Percentiles rank a stretch among this genome's conserved stretches.
Conservation (phyloP, 1,284 basidiomycete species). For the Macrocystidia cucumis region DNA sequence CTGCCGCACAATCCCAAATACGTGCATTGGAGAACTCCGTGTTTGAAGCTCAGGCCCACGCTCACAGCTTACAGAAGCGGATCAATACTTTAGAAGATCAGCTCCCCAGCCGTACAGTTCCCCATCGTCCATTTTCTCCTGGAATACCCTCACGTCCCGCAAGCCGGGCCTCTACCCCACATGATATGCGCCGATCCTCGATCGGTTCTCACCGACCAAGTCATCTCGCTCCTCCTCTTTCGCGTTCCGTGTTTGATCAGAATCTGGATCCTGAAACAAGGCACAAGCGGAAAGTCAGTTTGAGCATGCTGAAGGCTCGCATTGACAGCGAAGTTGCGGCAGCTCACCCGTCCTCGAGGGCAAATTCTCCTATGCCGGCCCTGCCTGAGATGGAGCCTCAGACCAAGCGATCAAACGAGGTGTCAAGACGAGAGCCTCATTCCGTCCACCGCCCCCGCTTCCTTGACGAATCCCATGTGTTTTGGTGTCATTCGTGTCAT, state of each 20-base stretch:
- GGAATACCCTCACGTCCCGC: conserved; percentile 36
- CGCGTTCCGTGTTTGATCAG: conserved; percentile 53
- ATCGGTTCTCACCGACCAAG: conserved; percentile 35
- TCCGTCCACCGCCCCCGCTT: conserved; percentile 49
- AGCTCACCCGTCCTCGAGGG: conserved; percentile 33
- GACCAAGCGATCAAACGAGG: conserved; percentile 12
- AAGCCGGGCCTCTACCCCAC: conserved; percentile 36
- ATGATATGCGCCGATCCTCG: conserved; percentile 40
- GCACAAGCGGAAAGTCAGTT: conserved; percentile 79
- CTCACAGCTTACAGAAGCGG: conserved; percentile 69
- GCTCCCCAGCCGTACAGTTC: conserved; percentile 34
- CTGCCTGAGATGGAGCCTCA: conserved; percentile 10
- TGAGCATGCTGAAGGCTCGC: conserved; percentile 84
- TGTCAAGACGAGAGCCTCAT: conserved; percentile 12
- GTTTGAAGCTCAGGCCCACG: conserved; percentile 64
- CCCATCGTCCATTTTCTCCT: conserved; percentile 32
- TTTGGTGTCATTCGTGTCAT: conserved; percentile 76
- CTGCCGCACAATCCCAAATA: conserved; percentile 68
- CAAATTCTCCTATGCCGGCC: conserved; percentile 43
- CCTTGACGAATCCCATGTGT: conserved; percentile 76
- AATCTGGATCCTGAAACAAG: conserved; percentile 67
- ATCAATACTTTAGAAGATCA: conserved; percentile 56
- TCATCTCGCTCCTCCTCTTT: conserved; percentile 27
- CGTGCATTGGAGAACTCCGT: conserved; percentile 65
- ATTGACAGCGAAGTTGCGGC: conserved; percentile 71